Evolutionary conservation across 805 yeast species (phyloP).

Genomic region (Torulaspora maleeae): DNA sequence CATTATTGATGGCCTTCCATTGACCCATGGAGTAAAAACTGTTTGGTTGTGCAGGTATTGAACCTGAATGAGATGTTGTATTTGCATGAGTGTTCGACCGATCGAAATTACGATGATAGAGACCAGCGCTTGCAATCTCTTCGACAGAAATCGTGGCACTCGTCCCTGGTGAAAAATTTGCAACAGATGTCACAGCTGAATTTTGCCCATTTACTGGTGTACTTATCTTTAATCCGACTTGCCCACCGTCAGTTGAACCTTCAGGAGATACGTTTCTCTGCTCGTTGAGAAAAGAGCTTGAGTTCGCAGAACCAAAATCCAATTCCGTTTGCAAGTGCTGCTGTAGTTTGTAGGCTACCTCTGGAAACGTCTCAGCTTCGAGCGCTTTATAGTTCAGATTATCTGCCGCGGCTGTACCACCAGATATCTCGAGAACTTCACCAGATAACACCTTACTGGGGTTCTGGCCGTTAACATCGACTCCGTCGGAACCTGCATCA

Average conservation of each 20-base stretch:
- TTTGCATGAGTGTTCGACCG: constrained; percentile 1
- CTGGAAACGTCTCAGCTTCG: neutral
- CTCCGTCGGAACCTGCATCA: constrained; percentile 11
- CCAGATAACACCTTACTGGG: constrained; percentile 1
- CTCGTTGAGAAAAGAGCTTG: constrained; percentile 19
- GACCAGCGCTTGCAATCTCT: constrained; percentile 6
- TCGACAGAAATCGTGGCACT: constrained; percentile 11
- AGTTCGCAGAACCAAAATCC: constrained; percentile 29
- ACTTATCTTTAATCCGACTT: constrained; percentile 1
- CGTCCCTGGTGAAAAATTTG: constrained; percentile 11
- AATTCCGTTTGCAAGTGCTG: constrained; percentile 16
- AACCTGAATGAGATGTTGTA: constrained; percentile 1
- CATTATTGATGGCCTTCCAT: constrained; percentile 10
- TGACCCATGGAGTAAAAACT: constrained; percentile 2
- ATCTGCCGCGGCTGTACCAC: neutral
- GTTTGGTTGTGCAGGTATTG: constrained; percentile 2
- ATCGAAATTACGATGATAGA: constrained; percentile 5
- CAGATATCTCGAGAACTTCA: neutral
- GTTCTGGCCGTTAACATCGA: constrained; percentile 8
- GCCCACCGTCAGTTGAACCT: neutral
- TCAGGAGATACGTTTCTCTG: constrained; percentile 5
- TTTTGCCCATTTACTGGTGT: constrained; percentile 9
- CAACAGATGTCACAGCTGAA: constrained; percentile 12
- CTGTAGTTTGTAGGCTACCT: neutral
- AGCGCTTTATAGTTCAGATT: neutral